These are phyloP conservation scores for Paradendryphiella salina DNA, from an alignment of 2,329 filamentous ascomycete genomes.

Conservation along the genomic window DNA sequence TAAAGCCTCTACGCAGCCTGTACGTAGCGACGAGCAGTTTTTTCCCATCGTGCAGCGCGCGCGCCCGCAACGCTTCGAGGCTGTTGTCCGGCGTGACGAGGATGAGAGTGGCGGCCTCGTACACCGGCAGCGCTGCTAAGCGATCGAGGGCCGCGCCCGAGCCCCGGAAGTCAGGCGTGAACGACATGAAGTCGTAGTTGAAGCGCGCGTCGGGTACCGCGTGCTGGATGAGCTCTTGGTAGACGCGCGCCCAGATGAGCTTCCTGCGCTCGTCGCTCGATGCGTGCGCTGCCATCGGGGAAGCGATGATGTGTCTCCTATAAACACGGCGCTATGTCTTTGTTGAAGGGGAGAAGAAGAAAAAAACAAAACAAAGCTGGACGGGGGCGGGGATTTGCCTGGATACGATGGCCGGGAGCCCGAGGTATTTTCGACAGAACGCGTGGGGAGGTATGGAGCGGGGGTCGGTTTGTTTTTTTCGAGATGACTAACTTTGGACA, in stretches of 20 bases:
- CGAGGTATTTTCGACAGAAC: no score
- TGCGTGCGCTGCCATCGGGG: constrained; percentile 21
- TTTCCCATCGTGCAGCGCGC: constrained; percentile 49
- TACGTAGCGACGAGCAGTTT: constrained; percentile 50
- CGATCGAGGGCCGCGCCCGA: constrained; percentile 42
- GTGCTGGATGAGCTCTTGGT: constrained; percentile 44
- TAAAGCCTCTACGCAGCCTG: constrained; percentile 49
- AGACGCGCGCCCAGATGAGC: constrained; percentile 38
- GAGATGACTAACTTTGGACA: no score
- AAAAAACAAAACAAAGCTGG: no score
- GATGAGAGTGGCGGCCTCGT: constrained; percentile 37
- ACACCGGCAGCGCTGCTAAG: constrained; percentile 40
- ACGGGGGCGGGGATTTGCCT: no score
- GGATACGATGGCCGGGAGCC: no score
- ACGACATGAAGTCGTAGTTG: constrained; percentile 50
- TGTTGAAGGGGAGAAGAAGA: no score
- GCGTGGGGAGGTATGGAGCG: no score
- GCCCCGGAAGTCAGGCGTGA: constrained; percentile 50
- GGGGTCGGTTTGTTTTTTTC: no score
- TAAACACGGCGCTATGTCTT: neutral
- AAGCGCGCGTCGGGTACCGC: constrained; percentile 52
- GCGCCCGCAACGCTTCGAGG: constrained; percentile 48
- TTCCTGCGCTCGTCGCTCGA: constrained; percentile 20
- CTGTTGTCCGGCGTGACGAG: constrained; percentile 53
- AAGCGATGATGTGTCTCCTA: neutral